Conservation (phyloP, 2,329 filamentous ascomycete species). For the Fusarium sp. region DNA sequence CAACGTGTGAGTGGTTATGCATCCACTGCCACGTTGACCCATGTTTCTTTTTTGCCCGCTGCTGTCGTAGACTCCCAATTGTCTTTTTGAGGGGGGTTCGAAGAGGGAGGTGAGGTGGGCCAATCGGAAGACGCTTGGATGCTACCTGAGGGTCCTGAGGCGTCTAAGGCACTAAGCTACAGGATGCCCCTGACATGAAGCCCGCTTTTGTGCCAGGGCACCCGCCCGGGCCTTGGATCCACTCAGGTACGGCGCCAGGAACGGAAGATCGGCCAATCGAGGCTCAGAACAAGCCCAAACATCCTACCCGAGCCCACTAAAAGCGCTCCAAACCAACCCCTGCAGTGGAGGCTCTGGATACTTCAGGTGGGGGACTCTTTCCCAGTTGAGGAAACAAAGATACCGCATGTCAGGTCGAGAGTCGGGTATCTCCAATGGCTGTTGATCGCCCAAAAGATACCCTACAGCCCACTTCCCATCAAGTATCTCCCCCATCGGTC, state of each 20-base stretch:
- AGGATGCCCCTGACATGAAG: conserved; percentile 30
- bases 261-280: conserved; percentile 23
- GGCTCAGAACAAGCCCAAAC: conserved; percentile 17
- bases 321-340: conserved; percentile 35
- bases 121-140: conserved; percentile 32
- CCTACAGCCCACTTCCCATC: not conserved
- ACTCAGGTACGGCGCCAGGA: conserved; percentile 28
- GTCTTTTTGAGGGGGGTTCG: conserved; percentile 13
- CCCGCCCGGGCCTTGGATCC: conserved; percentile 11
- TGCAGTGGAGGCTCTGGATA: conserved; percentile 40
- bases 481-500: conserved; percentile 23
- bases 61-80: conserved; percentile 10
- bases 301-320: conserved; percentile 27
- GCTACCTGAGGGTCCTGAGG: conserved; percentile 27
- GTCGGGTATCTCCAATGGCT: conserved; percentile 13
- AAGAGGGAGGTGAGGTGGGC: not conserved
- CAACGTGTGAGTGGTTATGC: conserved; percentile 15
- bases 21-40: conserved; percentile 42
- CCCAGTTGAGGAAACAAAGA: conserved; percentile 29
- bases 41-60: conserved; percentile 15
- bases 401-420: conserved; percentile 20
- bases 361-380: conserved; percentile 5
- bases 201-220: conserved; percentile 18
- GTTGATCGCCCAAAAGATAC: conserved; percentile 15
- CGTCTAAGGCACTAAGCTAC: not conserved